A percentile compares a stretch with the other conserved stretches of the same genome.
phyloP scores from a whole-genome alignment of 805 yeast species.

The Barnettozyma vustinii region DNA sequence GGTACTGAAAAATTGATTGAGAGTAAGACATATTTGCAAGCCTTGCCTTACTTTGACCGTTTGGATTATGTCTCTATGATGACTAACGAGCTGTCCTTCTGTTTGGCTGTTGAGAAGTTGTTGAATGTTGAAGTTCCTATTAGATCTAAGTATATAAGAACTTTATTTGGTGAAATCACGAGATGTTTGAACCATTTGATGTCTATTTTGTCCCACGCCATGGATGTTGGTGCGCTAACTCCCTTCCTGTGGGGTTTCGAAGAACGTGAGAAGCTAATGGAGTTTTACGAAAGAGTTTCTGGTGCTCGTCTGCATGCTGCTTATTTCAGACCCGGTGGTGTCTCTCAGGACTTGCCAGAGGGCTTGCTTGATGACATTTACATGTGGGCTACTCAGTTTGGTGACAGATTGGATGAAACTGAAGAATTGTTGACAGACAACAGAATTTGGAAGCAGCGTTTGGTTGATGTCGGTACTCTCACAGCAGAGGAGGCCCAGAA shows the following conservation, averaged over 20 bases:
- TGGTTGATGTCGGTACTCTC: slow-evolving; percentile 71
- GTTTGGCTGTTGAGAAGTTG: slow-evolving; percentile 79
- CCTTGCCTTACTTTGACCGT: slow-evolving; percentile 83
- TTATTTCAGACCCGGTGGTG: slow-evolving; percentile 90
- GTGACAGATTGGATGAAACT: slow-evolving; percentile 86
- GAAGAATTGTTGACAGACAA: slow-evolving; percentile 87
- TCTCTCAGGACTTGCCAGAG: slow-evolving; percentile 78
- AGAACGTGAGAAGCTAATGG: slow-evolving; percentile 91
- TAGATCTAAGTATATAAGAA: slow-evolving; percentile 80
- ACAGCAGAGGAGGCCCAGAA: slow-evolving; percentile 84
- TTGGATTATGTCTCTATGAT: slow-evolving; percentile 83
- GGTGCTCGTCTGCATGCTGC: slow-evolving; percentile 90
- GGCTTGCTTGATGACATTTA: slow-evolving; percentile 86
- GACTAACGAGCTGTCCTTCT: slow-evolving; percentile 84
- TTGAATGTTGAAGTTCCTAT: slow-evolving; percentile 80
- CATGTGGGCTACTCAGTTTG: slow-evolving; percentile 96
- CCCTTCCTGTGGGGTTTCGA: slow-evolving; percentile 94
- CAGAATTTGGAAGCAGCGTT: slow-evolving; percentile 89
- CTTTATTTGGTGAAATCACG: slow-evolving; percentile 82
- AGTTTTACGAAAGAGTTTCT: slow-evolving; percentile 83
- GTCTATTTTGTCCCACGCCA: slow-evolving; percentile 83
- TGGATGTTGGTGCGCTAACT: slow-evolving; percentile 93
- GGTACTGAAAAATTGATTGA: slow-evolving; percentile 89
- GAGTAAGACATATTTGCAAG: slow-evolving; percentile 81
- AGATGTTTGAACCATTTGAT: slow-evolving; percentile 78